Percentiles rank a stretch among this genome's conserved stretches.
Evolutionary conservation across 805 yeast genomes (phyloP).

Genomic region (Pichia heedii): DNA sequence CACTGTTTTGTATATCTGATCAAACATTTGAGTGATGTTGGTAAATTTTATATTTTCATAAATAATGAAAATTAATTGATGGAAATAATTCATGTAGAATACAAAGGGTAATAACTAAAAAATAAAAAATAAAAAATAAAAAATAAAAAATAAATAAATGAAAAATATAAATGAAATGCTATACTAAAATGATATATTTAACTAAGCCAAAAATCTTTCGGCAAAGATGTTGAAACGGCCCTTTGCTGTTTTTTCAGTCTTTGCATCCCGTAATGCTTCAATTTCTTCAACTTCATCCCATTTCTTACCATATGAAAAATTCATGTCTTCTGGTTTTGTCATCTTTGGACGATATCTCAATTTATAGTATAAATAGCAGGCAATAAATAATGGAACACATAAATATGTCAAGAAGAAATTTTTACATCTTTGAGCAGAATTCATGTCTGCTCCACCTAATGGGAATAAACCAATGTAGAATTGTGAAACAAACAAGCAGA

Average conservation of each 20-base stretch:
- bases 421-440: slow-evolving; percentile 29
- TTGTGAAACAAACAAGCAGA: slow-evolving; percentile 46
- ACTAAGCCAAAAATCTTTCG: slow-evolving; percentile 14
- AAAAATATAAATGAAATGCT: neutral
- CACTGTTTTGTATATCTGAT: no score
- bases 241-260: slow-evolving; percentile 3
- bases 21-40: no score
- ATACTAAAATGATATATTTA: neutral
- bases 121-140: no score
- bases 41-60: no score
- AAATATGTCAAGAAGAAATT: slow-evolving; percentile 53
- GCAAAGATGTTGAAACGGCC: slow-evolving; percentile 9
- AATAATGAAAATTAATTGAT: no score
- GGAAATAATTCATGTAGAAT: no score
- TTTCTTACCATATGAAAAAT: slow-evolving; percentile 28
- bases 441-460: slow-evolving; percentile 34
- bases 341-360: slow-evolving; percentile 32
- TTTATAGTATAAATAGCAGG: slow-evolving; percentile 49
- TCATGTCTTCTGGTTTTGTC: slow-evolving; percentile 26
- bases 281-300: slow-evolving; percentile 18
- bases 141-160: neutral
- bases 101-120: no score
- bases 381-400: slow-evolving; percentile 48
- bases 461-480: slow-evolving; percentile 63
- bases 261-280: slow-evolving; percentile 12